A percentile compares a stretch with the other conserved stretches of the same genome.
These are phyloP conservation scores for Eucalyptus brandiana DNA, from an alignment of 345 rosid species.

Conservation along the genomic window DNA sequence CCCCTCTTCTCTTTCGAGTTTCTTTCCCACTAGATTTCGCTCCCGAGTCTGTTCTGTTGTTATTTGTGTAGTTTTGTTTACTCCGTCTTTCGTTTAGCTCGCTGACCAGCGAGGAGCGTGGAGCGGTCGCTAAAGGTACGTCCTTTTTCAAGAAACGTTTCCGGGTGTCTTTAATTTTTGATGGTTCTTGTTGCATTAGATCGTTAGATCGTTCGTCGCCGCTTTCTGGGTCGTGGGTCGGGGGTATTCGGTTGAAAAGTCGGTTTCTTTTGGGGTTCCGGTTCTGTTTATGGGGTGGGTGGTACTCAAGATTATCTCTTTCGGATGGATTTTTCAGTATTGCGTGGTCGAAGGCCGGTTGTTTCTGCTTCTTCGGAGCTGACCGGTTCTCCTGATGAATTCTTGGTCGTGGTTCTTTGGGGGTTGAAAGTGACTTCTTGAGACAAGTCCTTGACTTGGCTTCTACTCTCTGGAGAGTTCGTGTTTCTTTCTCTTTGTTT, in stretches of 20 bases:
- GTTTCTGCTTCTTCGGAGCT: neutral
- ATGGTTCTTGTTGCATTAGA: neutral
- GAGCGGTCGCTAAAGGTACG: neutral
- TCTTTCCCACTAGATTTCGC: neutral
- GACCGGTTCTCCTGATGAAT: neutral
- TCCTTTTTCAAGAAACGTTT: neutral
- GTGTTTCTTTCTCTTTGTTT: neutral
- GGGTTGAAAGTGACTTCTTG: neutral
- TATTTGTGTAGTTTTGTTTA: neutral
- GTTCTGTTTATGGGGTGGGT: neutral
- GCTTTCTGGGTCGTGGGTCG: neutral
- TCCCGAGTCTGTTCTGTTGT: neutral
- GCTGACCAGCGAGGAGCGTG: neutral
- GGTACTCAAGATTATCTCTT: neutral
- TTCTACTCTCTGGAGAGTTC: neutral
- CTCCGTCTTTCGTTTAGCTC: neutral
- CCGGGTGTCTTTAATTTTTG: neutral
- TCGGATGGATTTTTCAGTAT: neutral
- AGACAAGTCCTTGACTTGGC: neutral
- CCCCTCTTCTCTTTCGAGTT: neutral
- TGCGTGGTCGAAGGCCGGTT: neutral
- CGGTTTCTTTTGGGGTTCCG: neutral
- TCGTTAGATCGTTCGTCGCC: neutral
- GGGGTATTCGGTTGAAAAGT: neutral
- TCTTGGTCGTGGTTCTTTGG: neutral